Evolutionary conservation across 106 monocot species (phyloP).

Genomic region (Posidonia australis): DNA sequence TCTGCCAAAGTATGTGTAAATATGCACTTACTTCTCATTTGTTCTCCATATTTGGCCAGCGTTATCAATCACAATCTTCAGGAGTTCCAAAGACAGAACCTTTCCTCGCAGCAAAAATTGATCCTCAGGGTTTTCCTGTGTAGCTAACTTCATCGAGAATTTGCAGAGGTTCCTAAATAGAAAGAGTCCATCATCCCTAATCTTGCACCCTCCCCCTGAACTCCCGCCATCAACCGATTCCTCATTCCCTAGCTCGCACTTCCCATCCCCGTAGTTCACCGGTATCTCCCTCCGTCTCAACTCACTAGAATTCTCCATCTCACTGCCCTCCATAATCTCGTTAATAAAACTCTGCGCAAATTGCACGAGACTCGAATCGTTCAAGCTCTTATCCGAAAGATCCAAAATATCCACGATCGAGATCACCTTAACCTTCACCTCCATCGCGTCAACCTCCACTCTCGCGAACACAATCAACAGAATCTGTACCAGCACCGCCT

Average conservation of each 20-base stretch:
- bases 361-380: conserved; percentile 70
- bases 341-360: conserved; percentile 73
- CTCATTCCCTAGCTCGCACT: conserved; percentile 1
- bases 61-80: conserved; percentile 85
- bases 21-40: conserved; percentile 57
- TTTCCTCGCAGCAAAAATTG: conserved; percentile 80
- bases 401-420: conserved; percentile 74
- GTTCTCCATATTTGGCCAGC: conserved; percentile 75
- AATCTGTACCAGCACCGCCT: conserved; percentile 67
- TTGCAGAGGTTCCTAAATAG: conserved; percentile 89
- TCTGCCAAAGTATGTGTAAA: background rate
- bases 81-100: conserved; percentile 77
- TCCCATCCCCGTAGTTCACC: background rate
- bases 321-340: conserved; percentile 55
- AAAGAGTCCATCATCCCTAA: conserved; percentile 77
- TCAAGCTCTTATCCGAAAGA: conserved; percentile 65
- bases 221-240: conserved; percentile 10
- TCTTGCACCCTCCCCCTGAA: conserved; percentile 37
- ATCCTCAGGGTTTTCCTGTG: conserved; percentile 69
- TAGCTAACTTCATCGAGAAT: conserved; percentile 89
- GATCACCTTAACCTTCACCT: conserved; percentile 32
- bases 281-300: background rate
- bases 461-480: conserved; percentile 52
- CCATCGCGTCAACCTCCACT: conserved; percentile 48
- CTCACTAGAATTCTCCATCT: conserved; percentile 5